A percentile compares a stretch with the other conserved stretches of the same genome.
Conservation (phyloP, 164 flowering plant species). For the Warburgia ugandensis region DNA sequence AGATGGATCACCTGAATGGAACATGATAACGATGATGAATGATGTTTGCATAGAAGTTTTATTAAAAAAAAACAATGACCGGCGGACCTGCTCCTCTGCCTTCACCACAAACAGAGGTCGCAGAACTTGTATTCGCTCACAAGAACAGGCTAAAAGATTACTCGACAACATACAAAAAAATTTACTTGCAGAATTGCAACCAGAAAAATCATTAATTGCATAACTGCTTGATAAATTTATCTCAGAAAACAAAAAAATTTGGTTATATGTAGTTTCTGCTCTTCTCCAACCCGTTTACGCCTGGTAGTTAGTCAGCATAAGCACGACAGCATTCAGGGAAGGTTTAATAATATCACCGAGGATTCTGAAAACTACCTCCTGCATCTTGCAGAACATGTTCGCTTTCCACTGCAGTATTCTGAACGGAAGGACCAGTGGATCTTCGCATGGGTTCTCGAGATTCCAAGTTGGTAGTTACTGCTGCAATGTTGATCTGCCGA, state of each 20-base stretch:
- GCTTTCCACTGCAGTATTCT: neutral
- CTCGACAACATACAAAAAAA: neutral
- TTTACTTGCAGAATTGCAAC: neutral
- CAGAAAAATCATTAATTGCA: neutral
- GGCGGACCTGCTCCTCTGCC: conserved; percentile 17
- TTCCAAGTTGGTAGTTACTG: neutral
- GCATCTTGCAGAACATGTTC: neutral
- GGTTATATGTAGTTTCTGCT: too few species aligned
- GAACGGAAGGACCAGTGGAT: neutral
- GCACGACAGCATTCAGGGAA: too few species aligned
- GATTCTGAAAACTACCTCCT: neutral
- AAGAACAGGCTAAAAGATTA: neutral
- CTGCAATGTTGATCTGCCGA: neutral
- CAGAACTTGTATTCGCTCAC: neutral
- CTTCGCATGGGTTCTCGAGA: neutral
- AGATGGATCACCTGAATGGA: conserved; percentile 23
- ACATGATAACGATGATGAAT: conserved; percentile 9
- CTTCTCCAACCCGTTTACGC: too few species aligned
- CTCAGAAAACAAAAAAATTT: too few species aligned
- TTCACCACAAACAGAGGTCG: conserved; percentile 5
- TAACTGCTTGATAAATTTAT: neutral
- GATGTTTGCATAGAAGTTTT: too few species aligned
- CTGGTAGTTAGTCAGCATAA: too few species aligned
- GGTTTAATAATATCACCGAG: neutral
- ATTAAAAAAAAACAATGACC: neutral